These are phyloP conservation scores for Eucalyptus erythrocorys DNA, from an alignment of 345 rosid species.

Conservation along the genomic window DNA sequence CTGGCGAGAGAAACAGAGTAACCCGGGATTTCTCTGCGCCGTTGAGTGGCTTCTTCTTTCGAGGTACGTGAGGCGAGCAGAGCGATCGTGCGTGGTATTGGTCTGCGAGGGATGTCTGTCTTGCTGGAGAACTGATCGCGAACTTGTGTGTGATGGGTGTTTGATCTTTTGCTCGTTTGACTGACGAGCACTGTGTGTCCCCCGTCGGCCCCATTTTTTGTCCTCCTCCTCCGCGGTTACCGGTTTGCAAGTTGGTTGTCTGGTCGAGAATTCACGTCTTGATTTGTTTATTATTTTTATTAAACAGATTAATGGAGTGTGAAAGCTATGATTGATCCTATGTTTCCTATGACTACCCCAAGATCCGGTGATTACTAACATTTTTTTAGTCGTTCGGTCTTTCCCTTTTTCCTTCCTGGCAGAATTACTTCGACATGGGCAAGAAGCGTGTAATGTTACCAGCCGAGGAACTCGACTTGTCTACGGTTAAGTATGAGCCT, in stretches of 20 bases:
- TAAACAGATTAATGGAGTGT: not conserved
- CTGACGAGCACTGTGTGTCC: not conserved
- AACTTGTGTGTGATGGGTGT: not conserved
- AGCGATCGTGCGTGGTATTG: not conserved
- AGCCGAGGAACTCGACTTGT: constrained; percentile 41
- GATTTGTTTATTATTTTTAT: not conserved
- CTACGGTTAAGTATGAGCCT: constrained; percentile 37
- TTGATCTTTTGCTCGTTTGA: not conserved
- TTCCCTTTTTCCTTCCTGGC: not conserved
- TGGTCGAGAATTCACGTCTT: not conserved
- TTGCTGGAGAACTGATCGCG: not conserved
- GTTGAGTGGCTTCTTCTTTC: not conserved
- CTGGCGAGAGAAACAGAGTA: not conserved
- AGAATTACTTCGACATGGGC: constrained; percentile 25
- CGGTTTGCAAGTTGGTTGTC: not conserved
- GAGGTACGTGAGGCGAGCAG: not conserved
- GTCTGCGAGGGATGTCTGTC: not conserved
- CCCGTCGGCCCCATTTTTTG: not conserved
- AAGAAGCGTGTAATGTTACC: constrained; percentile 46
- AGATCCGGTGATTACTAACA: not conserved
- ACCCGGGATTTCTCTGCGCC: not conserved
- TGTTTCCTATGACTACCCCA: not conserved
- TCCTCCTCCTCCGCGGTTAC: not conserved
- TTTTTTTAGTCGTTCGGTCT: not conserved
- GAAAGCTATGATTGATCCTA: not conserved